Evolutionary conservation across 2,329 filamentous ascomycete species (phyloP), one percentile per base, ranked within the genome.

Genomic region (Aureobasidium mangrovei): DNA sequence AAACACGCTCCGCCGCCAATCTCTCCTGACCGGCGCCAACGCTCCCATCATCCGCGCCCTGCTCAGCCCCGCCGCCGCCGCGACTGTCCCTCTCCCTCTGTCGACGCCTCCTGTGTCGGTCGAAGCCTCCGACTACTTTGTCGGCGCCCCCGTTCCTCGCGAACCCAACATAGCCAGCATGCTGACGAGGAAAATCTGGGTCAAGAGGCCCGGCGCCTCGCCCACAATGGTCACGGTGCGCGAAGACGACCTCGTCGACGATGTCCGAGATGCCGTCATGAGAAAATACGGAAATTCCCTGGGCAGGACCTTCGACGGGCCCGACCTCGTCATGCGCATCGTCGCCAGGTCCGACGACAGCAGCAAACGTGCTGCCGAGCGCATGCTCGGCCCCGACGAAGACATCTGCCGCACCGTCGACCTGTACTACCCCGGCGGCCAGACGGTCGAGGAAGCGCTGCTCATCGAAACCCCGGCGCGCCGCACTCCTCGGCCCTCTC

Each of bases 241-340:
- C 62, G 87, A 95, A 64, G 89, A 94, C 63, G 90, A 95, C 65
- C 74, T 97, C 62, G 91, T 97, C 55, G 93, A 98, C 69, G 91
- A 96, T 70, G 85, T 95, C 58, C 86, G 91, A 62, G 93, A 96
- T 62, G 82, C 89, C 76, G 93, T 97, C 55, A 74, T 97, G 62
- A 83, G 82, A 64, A 97, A 97, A 74, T 98, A 97, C 69, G 83
- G 84, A 62, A 97, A 98, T 71, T 94, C 90, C 10, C 77, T 98
- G 28, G 91, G 91, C 48, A 84, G 84, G 62, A 86, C 80, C 51
- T 96, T 91, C 69, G 93, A 98, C 72, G 80, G 93, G 8, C 93
- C 93, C 9, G 93, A 98, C 69, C 80, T 98, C 56, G 83, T 81
- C 8, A 76, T 97, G 59, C 83, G 86, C 59, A 86, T 97, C 61